Conservation (phyloP, 768 basidiomycete species). For the Coprinellus micaceus region DNA sequence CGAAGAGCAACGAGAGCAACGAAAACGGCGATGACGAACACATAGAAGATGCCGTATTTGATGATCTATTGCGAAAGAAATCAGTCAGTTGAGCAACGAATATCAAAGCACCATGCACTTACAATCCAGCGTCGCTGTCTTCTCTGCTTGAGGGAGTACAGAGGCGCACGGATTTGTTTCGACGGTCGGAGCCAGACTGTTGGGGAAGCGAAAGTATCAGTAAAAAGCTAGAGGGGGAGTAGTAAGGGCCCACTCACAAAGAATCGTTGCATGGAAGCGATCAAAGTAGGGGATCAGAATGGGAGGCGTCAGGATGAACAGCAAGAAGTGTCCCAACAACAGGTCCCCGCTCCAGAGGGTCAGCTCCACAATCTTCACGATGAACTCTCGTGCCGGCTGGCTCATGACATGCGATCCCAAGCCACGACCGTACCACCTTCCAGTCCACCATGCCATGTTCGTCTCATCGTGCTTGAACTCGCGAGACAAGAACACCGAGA, state of each 20-base stretch:
- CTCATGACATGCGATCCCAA: conserved; percentile 89
- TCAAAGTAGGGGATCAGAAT: conserved; percentile 90
- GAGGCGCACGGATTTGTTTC: conserved; percentile 88
- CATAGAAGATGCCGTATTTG: conserved; percentile 79
- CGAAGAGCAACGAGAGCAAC: conserved; percentile 74
- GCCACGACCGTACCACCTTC: conserved; percentile 93
- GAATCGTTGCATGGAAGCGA: conserved; percentile 82
- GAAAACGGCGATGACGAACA: conserved; percentile 64
- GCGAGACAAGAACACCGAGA: conserved; percentile 89
- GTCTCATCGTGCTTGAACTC: conserved; percentile 99
- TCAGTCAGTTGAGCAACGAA: conserved; percentile 4
- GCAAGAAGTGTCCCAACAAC: conserved; percentile 77
- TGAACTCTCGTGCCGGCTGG: conserved; percentile 95
- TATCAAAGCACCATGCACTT: conserved; percentile 24
- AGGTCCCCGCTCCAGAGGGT: conserved; percentile 95
- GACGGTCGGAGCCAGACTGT: conserved; percentile 93
- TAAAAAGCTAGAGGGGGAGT: conserved; percentile 5
- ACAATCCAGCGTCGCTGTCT: conserved; percentile 89
- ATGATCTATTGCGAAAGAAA: conserved; percentile 52
- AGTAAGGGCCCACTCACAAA: conserved; percentile 61
- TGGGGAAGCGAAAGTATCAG: conserved; percentile 18
- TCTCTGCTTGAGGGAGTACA: conserved; percentile 88
- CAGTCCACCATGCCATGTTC: conserved; percentile 99
- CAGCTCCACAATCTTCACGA: conserved; percentile 97
- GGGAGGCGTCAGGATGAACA: conserved; percentile 89